phyloP scores from a whole-genome alignment of 352 stramenopile genomes.

The Pythium angustatum region DNA sequence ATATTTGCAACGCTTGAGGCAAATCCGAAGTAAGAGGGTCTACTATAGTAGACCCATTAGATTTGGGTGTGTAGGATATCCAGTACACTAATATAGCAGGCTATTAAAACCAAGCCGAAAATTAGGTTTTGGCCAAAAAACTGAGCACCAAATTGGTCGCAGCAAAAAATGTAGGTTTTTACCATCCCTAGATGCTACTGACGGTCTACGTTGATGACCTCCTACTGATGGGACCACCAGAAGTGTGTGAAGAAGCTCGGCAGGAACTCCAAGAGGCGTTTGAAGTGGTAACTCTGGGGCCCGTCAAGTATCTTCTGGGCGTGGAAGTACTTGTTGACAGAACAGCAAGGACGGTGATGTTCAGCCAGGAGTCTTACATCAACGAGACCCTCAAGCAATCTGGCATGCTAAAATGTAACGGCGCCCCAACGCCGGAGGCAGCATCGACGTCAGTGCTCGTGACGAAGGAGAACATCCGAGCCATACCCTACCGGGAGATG shows the following conservation, averaged over 20 bases:
- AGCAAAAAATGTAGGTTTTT: no score
- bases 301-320: slow-evolving; percentile 17
- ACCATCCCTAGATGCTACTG: no score
- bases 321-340: slow-evolving; percentile 20
- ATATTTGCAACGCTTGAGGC: no score
- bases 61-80: no score
- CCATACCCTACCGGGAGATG: slow-evolving; percentile 10
- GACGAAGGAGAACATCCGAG: neutral
- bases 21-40: no score
- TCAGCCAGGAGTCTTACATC: slow-evolving; percentile 20
- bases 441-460: neutral
- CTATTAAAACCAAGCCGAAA: no score
- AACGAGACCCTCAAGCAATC: slow-evolving; percentile 16
- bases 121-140: no score
- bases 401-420: slow-evolving; percentile 4
- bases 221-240: neutral
- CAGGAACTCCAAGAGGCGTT: neutral
- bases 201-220: neutral
- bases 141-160: no score
- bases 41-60: no score
- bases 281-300: slow-evolving; percentile 6
- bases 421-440: slow-evolving; percentile 15
- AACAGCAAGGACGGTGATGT: neutral
- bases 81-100: no score
- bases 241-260: neutral